These are phyloP conservation scores for Yamadazyma friedrichii DNA, from an alignment of 1,139 yeast genomes.

Conservation along the genomic window DNA sequence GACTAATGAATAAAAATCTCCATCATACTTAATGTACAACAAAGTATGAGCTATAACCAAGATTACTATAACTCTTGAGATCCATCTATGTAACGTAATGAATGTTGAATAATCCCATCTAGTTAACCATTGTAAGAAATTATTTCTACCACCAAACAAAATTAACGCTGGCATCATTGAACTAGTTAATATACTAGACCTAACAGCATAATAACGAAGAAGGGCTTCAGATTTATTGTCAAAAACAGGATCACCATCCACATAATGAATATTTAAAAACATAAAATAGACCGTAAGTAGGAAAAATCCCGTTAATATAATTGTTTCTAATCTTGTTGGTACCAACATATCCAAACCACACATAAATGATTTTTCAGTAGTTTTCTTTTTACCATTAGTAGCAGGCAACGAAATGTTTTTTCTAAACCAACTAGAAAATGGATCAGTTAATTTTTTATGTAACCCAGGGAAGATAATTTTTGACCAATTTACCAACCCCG, in stretches of 20 bases:
- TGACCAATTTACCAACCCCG: slow-evolving; percentile 32
- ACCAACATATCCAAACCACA: slow-evolving; percentile 37
- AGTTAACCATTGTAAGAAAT: slow-evolving; percentile 53
- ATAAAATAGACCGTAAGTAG: slow-evolving; percentile 42
- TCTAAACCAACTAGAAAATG: slow-evolving; percentile 25
- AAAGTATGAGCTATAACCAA: slow-evolving; percentile 40
- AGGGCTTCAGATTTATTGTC: slow-evolving; percentile 13
- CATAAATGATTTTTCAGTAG: slow-evolving; percentile 25
- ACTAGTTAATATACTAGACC: slow-evolving; percentile 59
- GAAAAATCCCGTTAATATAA: slow-evolving; percentile 47
- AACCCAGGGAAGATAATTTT: slow-evolving; percentile 25
- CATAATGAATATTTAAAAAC: slow-evolving; percentile 19
- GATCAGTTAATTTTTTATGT: slow-evolving; percentile 20
- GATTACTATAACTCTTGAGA: slow-evolving; percentile 47
- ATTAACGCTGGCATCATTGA: slow-evolving; percentile 52
- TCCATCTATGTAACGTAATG: slow-evolving; percentile 60
- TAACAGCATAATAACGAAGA: slow-evolving; percentile 45
- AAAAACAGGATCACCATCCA: slow-evolving; percentile 32
- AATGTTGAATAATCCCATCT: slow-evolving; percentile 62
- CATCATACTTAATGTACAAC: slow-evolving; percentile 25
- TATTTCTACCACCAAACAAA: slow-evolving; percentile 62
- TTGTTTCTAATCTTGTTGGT: slow-evolving; percentile 66
- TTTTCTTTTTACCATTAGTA: slow-evolving; percentile 22
- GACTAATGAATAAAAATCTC: slow-evolving; percentile 4
- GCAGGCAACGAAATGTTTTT: slow-evolving; percentile 29